A percentile compares a stretch with the other conserved stretches of the same genome.
These are phyloP conservation scores for Eucalyptus cladocalyx DNA, from an alignment of 345 rosid genomes.

Conservation along the genomic window DNA sequence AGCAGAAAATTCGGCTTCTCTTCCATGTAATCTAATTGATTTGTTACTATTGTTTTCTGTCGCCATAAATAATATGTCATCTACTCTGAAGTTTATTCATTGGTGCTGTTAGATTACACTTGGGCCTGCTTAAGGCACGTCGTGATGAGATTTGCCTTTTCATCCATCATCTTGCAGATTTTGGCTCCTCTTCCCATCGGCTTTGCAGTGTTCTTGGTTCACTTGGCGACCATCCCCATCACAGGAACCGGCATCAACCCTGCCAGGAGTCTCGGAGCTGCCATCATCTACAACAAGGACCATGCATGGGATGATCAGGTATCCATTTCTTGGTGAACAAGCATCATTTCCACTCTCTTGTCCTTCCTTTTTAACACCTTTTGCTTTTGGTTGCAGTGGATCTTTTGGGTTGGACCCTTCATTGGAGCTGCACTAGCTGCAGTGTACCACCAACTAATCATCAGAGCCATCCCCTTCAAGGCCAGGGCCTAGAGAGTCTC, in stretches of 20 bases:
- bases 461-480: slow-evolving; percentile 18
- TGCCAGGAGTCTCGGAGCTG: slow-evolving; percentile 39
- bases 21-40: neutral
- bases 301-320: slow-evolving; percentile 33
- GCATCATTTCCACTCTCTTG: too few species aligned
- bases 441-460: slow-evolving; percentile 13
- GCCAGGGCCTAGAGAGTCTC: neutral
- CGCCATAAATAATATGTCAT: neutral
- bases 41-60: neutral
- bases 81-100: neutral
- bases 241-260: slow-evolving; percentile 28
- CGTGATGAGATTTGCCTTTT: neutral
- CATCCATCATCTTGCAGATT: neutral
- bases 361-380: neutral
- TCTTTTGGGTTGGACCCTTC: slow-evolving; percentile 18
- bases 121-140: neutral
- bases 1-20: neutral
- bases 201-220: slow-evolving; percentile 37
- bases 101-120: neutral
- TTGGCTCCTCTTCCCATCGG: slow-evolving; percentile 41
- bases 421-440: slow-evolving; percentile 20
- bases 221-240: slow-evolving; percentile 28
- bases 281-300: slow-evolving; percentile 27
- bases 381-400: slow-evolving; percentile 6
- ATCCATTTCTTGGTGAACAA: neutral